These are phyloP conservation scores for Bruguiera sexangula DNA, from an alignment of 345 rosid genomes.

Conservation along the genomic window DNA sequence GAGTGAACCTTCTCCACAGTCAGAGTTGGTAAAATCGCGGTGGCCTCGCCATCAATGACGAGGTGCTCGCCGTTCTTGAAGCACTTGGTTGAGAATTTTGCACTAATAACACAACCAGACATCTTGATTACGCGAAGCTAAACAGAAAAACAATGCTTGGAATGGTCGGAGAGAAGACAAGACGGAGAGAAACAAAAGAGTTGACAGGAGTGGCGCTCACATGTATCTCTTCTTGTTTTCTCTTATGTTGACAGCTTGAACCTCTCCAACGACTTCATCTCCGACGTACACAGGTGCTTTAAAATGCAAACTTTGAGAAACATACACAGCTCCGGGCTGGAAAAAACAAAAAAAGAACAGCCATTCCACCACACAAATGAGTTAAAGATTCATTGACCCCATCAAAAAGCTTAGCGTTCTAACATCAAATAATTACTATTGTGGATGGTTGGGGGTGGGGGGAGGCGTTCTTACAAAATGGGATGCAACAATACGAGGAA, in stretches of 20 bases:
- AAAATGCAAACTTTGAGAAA: slow-evolving; percentile 75
- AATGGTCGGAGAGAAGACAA: not conserved
- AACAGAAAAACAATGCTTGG: no score
- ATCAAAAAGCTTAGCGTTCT: no score
- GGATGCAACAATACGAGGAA: slow-evolving; percentile 73
- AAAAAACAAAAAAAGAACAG: not conserved
- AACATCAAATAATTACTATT: no score
- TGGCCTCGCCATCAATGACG: slow-evolving; percentile 75
- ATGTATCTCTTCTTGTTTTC: slow-evolving; percentile 54
- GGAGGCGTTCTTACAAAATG: slow-evolving; percentile 52
- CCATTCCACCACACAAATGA: not conserved
- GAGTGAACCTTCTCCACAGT: slow-evolving; percentile 22
- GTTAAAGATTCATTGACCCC: not conserved
- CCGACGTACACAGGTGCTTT: slow-evolving; percentile 69
- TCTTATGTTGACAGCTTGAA: slow-evolving; percentile 51
- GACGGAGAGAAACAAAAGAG: not conserved
- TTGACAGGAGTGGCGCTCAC: slow-evolving; percentile 31
- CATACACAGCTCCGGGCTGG: slow-evolving; percentile 86
- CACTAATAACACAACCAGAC: slow-evolving; percentile 35
- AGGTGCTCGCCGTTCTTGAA: slow-evolving; percentile 51
- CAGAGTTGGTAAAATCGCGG: slow-evolving; percentile 52
- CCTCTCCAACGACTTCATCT: slow-evolving; percentile 55
- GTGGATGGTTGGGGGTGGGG: no score
- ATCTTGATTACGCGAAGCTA: not conserved
- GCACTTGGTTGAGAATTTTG: slow-evolving; percentile 75